These are phyloP conservation scores for Neurospora sp. DNA, from an alignment of 495 filamentous ascomycete genomes.

Conservation along the genomic window DNA sequence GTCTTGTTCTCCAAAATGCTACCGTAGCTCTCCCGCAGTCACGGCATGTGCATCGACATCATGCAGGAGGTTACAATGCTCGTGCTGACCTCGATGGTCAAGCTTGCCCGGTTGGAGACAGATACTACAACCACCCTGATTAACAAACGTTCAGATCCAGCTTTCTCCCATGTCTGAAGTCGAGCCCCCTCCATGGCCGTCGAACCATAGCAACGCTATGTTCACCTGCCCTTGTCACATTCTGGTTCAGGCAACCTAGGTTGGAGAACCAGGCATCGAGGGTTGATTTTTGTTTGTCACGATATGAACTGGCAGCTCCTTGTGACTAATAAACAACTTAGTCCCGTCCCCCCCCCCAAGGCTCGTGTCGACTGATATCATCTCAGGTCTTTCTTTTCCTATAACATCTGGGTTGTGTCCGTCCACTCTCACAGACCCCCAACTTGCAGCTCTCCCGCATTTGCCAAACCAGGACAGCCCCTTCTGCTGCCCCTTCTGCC, in stretches of 20 bases:
- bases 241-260: background rate
- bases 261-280: background rate
- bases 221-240: background rate
- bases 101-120: background rate
- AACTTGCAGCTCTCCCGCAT: background rate
- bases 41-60: background rate
- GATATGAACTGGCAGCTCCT: background rate
- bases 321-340: background rate
- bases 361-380: background rate
- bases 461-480: background rate
- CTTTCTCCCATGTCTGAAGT: background rate
- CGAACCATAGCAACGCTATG: background rate
- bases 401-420: background rate
- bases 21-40: background rate
- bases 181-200: background rate
- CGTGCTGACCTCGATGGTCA: background rate
- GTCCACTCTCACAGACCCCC: background rate
- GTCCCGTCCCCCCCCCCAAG: background rate
- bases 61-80: background rate
- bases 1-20: background rate
- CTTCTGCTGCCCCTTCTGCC: background rate
- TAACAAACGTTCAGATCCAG: background rate
- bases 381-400: background rate
- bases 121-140: background rate
- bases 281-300: background rate